Percentiles rank a stretch among this genome's conserved stretches.
Evolutionary conservation across 2,329 filamentous ascomycete genomes (phyloP).

Genomic region (Trichoderma afroharzianum): DNA sequence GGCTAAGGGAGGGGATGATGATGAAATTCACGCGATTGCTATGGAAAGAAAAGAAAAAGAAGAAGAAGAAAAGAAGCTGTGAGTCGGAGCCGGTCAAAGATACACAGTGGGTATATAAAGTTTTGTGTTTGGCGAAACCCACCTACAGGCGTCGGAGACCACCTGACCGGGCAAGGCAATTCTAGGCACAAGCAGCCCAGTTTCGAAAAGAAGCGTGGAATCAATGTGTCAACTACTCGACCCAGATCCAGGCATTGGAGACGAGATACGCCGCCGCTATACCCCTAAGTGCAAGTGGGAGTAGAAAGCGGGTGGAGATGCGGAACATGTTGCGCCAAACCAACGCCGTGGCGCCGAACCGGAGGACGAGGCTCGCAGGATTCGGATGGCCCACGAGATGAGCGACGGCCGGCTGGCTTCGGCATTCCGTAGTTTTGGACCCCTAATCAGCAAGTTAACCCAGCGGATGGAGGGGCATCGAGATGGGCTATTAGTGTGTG

Average conservation of each 20-base stretch:
- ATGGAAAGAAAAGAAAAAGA: not conserved
- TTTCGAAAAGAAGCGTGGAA: not conserved
- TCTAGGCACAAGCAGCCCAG: not conserved
- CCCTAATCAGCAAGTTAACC: not conserved
- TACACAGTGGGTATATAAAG: not conserved
- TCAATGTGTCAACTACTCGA: slow-evolving; percentile 11
- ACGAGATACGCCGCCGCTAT: slow-evolving; percentile 35
- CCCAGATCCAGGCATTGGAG: slow-evolving; percentile 4
- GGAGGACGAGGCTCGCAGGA: not conserved
- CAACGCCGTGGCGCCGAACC: not conserved
- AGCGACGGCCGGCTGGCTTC: slow-evolving; percentile 16
- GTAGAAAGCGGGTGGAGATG: slow-evolving; percentile 27
- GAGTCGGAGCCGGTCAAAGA: not conserved
- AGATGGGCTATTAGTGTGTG: not conserved
- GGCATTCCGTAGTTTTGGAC: slow-evolving; percentile 10
- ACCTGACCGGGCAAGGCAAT: slow-evolving; percentile 6
- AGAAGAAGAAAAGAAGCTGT: not conserved
- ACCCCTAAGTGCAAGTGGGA: slow-evolving; percentile 56
- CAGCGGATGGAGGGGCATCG: not conserved
- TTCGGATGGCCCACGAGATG: slow-evolving; percentile 2
- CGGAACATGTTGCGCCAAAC: not conserved
- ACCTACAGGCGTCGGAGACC: not conserved
- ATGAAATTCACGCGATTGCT: not conserved
- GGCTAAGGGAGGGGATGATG: not conserved
- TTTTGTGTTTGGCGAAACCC: not conserved